Evolutionary conservation across 169 alveolate genomes (phyloP).

Genomic region (Babesia ovis): DNA sequence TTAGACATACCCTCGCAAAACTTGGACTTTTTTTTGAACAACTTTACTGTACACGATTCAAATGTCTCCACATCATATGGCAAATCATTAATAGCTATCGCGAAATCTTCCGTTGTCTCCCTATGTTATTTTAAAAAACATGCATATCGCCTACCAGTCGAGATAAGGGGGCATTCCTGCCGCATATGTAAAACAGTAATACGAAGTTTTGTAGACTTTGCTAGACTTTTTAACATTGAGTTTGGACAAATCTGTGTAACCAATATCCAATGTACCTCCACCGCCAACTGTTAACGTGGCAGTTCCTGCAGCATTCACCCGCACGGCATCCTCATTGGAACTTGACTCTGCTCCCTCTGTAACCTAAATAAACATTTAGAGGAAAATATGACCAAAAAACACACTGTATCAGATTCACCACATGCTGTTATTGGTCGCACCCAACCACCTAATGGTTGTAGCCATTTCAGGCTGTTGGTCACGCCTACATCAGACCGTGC

Average conservation of each 20-base stretch:
- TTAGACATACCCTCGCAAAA: constrained; percentile 32
- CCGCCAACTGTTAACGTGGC: constrained; percentile 30
- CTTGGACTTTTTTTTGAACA: constrained; percentile 39
- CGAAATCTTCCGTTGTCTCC: constrained; percentile 58
- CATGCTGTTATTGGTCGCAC: constrained; percentile 67
- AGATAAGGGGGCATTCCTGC: constrained; percentile 71
- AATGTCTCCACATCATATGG: constrained; percentile 24
- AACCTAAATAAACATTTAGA: constrained; percentile 21
- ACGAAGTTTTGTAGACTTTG: constrained; percentile 51
- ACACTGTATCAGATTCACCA: constrained; percentile 61
- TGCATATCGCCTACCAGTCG: constrained; percentile 32
- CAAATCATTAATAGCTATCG: constrained; percentile 16
- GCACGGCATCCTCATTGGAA: constrained; percentile 36
- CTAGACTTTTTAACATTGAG: constrained; percentile 7
- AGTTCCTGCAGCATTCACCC: constrained; percentile 11
- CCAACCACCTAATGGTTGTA: constrained; percentile 73
- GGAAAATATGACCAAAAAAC: background rate
- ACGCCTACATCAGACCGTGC: constrained; percentile 65
- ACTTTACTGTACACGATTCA: constrained; percentile 38
- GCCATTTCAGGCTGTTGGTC: constrained; percentile 62
- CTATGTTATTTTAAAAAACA: background rate
- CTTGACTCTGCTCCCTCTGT: constrained; percentile 31
- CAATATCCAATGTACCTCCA: constrained; percentile 25
- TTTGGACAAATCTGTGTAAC: constrained; percentile 17
- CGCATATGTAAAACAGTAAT: constrained; percentile 69